Conservation (phyloP, 352 stramenopile genomes). For the Phytophthora melonis region DNA sequence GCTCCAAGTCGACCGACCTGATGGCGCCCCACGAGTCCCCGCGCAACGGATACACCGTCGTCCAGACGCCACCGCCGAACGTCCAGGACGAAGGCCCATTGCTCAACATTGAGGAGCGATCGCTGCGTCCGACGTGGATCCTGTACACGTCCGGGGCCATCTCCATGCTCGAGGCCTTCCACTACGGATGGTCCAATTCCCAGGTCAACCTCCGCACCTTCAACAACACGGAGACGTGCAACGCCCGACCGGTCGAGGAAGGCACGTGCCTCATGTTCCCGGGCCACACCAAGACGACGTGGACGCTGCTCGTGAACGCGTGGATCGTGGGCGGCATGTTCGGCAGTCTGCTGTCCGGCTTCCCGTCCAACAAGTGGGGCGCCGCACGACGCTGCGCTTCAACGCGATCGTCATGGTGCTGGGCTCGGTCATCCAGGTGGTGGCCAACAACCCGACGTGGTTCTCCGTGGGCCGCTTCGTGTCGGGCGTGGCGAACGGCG, state of each 20-base stretch:
- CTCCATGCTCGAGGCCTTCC: conserved; percentile 52
- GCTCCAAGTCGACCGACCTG: background rate
- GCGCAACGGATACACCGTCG: conserved; percentile 23
- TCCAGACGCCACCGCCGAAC: conserved; percentile 12
- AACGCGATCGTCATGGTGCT: conserved; percentile 48
- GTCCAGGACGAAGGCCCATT: background rate
- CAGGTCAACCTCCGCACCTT: conserved; percentile 68
- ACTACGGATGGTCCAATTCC: conserved; percentile 67
- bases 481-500: conserved; percentile 51
- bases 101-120: conserved; percentile 22
- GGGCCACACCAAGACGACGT: conserved; percentile 55
- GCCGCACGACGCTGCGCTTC: conserved; percentile 43
- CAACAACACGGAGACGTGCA: conserved; percentile 53
- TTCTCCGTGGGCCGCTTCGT: conserved; percentile 51
- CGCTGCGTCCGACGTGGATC: conserved; percentile 38
- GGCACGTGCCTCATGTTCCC: conserved; percentile 73
- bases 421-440: conserved; percentile 43
- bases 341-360: conserved; percentile 49
- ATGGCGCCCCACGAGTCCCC: conserved; percentile 12
- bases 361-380: conserved; percentile 57
- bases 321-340: conserved; percentile 73
- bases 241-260: conserved; percentile 40
- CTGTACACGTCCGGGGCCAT: conserved; percentile 52
- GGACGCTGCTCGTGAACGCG: conserved; percentile 61
- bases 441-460: conserved; percentile 31